phyloP scores from a whole-genome alignment of 257 asterid genomes.

The Misopates orontium region DNA sequence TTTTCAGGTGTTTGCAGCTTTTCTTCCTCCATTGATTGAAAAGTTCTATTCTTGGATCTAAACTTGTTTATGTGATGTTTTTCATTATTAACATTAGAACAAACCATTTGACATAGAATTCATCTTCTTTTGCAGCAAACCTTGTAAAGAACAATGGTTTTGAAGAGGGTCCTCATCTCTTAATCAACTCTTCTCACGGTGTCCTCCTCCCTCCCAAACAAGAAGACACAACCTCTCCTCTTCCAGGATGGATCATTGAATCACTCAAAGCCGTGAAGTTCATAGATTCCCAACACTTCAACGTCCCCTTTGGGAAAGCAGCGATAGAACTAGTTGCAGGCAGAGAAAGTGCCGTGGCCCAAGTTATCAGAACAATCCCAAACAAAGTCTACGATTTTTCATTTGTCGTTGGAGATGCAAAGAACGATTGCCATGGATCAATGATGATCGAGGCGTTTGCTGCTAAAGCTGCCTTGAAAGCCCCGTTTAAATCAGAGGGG shows the following conservation, averaged over 20 bases:
- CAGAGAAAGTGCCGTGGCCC: constrained; percentile 82
- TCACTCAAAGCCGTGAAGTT: constrained; percentile 73
- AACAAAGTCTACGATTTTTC: constrained; percentile 47
- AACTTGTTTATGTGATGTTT: not conserved
- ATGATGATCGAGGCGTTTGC: constrained; percentile 88
- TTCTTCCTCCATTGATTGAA: not conserved
- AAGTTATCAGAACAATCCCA: constrained; percentile 61
- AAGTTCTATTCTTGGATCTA: not conserved
- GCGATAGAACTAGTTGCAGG: constrained; percentile 84
- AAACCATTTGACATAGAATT: not conserved
- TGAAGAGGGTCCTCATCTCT: constrained; percentile 79
- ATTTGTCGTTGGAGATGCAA: constrained; percentile 69
- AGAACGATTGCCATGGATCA: constrained; percentile 74
- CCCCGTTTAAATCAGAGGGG: constrained; percentile 64
- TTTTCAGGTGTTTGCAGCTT: not conserved
- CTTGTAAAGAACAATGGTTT: constrained; percentile 71
- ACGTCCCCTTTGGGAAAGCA: constrained; percentile 62
- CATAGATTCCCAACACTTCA: constrained; percentile 67
- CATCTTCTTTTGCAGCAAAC: constrained; percentile 48
- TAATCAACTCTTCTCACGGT: constrained; percentile 68
- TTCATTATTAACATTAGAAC: not conserved
- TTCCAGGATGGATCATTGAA: constrained; percentile 90
- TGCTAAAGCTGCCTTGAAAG: constrained; percentile 47
- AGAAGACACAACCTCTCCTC: constrained; percentile 66
- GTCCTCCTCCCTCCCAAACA: constrained; percentile 81